phyloP scores from a whole-genome alignment of 495 filamentous ascomycete species.

The Podospora pseudoanserina region DNA sequence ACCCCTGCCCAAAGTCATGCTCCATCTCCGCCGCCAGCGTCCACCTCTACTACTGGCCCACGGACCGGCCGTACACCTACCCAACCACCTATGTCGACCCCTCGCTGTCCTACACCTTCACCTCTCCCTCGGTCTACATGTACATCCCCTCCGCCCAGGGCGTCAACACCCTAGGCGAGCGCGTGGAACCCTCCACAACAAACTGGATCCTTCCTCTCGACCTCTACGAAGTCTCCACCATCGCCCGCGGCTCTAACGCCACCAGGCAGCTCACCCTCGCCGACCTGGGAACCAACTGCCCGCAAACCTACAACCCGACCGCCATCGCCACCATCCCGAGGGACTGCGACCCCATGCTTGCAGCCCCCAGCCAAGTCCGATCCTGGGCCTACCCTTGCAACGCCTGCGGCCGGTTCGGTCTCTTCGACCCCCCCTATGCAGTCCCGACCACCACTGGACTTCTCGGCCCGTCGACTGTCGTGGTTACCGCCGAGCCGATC shows the following conservation, averaged over 20 bases:
- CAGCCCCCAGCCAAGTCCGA: slow-evolving; percentile 26
- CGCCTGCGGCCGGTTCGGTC: slow-evolving; percentile 31
- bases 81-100: slow-evolving; percentile 32
- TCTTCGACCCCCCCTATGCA: slow-evolving; percentile 36
- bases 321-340: slow-evolving; percentile 29
- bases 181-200: slow-evolving; percentile 23
- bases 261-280: slow-evolving; percentile 31
- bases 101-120: slow-evolving; percentile 35
- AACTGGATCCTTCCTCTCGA: slow-evolving; percentile 27
- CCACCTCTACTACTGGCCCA: slow-evolving; percentile 37
- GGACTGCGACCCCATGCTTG: slow-evolving; percentile 30
- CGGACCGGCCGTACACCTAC: slow-evolving; percentile 31
- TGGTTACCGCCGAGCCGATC: neutral
- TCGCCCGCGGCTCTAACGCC: slow-evolving; percentile 13
- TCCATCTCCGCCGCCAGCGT: slow-evolving; percentile 35
- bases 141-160: slow-evolving; percentile 30
- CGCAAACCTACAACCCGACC: slow-evolving; percentile 19
- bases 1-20: slow-evolving; percentile 32
- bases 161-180: slow-evolving; percentile 24
- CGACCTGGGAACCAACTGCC: slow-evolving; percentile 35
- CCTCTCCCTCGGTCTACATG: slow-evolving; percentile 41
- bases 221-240: slow-evolving; percentile 31
- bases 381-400: slow-evolving; percentile 32
- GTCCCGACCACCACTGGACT: slow-evolving; percentile 27
- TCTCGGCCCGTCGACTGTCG: slow-evolving; percentile 3